Percentiles rank a stretch among this genome's conserved stretches.
phyloP scores from a whole-genome alignment of 768 basidiomycete species.

The Coprinellus aureogranulatus region DNA sequence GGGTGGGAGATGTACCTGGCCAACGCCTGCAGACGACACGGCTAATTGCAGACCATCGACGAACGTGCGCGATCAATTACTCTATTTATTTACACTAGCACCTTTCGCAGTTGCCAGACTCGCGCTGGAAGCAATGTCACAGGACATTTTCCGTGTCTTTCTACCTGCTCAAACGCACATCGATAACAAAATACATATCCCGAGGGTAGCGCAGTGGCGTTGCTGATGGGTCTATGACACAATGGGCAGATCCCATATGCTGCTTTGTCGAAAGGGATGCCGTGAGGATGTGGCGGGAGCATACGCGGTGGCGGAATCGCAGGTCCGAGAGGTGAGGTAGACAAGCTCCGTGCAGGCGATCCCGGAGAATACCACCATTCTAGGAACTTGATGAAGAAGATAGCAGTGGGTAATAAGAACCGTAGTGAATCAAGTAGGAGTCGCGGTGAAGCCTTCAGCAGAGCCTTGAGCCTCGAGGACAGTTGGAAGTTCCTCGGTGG shows the following conservation, averaged over 20 bases:
- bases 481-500: conserved; percentile 34
- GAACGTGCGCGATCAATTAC: conserved; percentile 46
- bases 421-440: conserved; percentile 75
- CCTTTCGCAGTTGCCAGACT: conserved; percentile 84
- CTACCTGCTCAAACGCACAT: conserved; percentile 82
- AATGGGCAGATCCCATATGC: conserved; percentile 85
- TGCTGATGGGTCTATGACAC: conserved; percentile 68
- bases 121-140: conserved; percentile 76
- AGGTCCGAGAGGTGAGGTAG: conserved; percentile 61
- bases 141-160: conserved; percentile 77
- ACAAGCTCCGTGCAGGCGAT: conserved; percentile 77
- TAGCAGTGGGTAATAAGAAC: conserved; percentile 78
- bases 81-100: conserved; percentile 57
- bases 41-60: conserved; percentile 18
- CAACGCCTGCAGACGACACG: too few species aligned
- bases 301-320: conserved; percentile 75
- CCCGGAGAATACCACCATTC: conserved; percentile 99
- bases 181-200: conserved; percentile 96
- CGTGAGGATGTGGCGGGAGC: conserved; percentile 70
- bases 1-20: too few species aligned
- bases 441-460: conserved; percentile 55
- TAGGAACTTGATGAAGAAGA: conserved; percentile 94
- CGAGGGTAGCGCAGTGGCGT: conserved; percentile 86
- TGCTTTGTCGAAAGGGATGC: conserved; percentile 58
- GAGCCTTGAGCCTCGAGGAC: conserved; percentile 41